phyloP scores from a whole-genome alignment of 1,284 basidiomycete species.

The Ustilago crameri region DNA sequence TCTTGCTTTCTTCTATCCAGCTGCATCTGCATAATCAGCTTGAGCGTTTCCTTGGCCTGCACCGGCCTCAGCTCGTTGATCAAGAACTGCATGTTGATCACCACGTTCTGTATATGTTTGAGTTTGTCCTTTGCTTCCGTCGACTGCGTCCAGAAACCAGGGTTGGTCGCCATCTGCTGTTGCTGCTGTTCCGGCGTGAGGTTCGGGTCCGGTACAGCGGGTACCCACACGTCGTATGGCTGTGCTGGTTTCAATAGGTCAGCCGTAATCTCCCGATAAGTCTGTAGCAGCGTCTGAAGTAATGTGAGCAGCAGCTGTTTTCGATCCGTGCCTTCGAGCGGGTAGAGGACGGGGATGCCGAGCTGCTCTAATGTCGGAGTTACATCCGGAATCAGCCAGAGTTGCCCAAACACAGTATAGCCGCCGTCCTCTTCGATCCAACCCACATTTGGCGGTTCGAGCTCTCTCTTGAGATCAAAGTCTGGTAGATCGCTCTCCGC shows the following conservation, averaged over 20 bases:
- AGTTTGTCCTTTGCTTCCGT: conserved; percentile 57
- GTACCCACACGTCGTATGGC: conserved; percentile 56
- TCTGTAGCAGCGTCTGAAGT: conserved; percentile 66
- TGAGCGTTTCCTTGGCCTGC: conserved; percentile 60
- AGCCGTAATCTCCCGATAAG: conserved; percentile 57
- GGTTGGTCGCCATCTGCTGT: conserved; percentile 33
- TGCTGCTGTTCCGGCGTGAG: conserved; percentile 32
- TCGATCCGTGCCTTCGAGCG: conserved; percentile 34
- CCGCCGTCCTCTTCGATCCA: conserved; percentile 66
- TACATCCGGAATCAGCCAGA: conserved; percentile 63
- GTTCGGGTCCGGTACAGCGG: conserved; percentile 36
- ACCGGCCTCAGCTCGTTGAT: conserved; percentile 63
- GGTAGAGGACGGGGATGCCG: conserved; percentile 56
- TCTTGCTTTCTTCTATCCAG: conserved; percentile 53
- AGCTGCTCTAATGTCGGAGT: conserved; percentile 56
- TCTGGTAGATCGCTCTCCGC: conserved; percentile 27
- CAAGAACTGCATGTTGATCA: conserved; percentile 65
- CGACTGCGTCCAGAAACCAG: conserved; percentile 48
- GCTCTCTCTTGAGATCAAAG: conserved; percentile 50
- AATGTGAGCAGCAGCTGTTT: conserved; percentile 48
- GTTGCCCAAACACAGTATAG: conserved; percentile 63
- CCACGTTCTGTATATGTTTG: conserved; percentile 61
- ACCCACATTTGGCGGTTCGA: conserved; percentile 56
- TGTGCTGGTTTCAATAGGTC: conserved; percentile 58
- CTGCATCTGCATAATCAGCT: conserved; percentile 54